Conservation (phyloP, 192 early-diverging fungal species). For the Mycoemilia scoparia region DNA sequence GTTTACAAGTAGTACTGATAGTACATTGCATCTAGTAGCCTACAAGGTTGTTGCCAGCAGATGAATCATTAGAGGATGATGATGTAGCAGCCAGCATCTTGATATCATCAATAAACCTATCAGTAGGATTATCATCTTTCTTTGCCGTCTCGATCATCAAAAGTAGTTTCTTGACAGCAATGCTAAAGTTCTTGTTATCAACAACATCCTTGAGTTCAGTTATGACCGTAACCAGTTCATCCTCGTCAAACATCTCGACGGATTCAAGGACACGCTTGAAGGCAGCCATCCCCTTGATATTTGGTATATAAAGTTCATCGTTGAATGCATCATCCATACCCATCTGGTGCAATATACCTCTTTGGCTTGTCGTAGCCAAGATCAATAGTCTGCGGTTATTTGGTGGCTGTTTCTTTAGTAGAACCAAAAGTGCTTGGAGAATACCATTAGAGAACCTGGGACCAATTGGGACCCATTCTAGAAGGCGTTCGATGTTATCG, state of each 20-base stretch:
- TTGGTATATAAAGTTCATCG: conserved; percentile 62
- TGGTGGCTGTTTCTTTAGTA: conserved; percentile 82
- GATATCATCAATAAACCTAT: conserved; percentile 16
- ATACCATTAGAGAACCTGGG: conserved; percentile 86
- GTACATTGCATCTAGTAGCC: too few relatives aligned
- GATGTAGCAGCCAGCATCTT: conserved; percentile 8
- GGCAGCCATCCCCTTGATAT: conserved; percentile 46
- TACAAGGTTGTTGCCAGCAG: too few relatives aligned
- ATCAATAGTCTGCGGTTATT: conserved; percentile 74
- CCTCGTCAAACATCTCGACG: conserved; percentile 46
- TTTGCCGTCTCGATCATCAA: conserved; percentile 81
- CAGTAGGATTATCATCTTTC: conserved; percentile 42
- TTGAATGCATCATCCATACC: conserved; percentile 75
- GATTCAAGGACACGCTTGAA: conserved; percentile 43
- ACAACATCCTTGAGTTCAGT: conserved; percentile 30
- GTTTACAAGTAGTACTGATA: too few relatives aligned
- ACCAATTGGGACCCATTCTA: conserved; percentile 92
- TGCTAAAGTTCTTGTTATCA: conserved; percentile 38
- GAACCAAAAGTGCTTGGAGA: conserved; percentile 79
- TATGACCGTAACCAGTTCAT: conserved; percentile 39
- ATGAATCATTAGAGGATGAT: too few relatives aligned
- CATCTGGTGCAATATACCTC: conserved; percentile 66
- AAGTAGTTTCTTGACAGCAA: conserved; percentile 85
- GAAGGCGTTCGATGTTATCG: conserved; percentile 80
- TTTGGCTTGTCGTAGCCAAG: conserved; percentile 71